Base-by-base conservation (phyloP, 1,284 basidiomycete species). In the Athelia sp. region DNA sequence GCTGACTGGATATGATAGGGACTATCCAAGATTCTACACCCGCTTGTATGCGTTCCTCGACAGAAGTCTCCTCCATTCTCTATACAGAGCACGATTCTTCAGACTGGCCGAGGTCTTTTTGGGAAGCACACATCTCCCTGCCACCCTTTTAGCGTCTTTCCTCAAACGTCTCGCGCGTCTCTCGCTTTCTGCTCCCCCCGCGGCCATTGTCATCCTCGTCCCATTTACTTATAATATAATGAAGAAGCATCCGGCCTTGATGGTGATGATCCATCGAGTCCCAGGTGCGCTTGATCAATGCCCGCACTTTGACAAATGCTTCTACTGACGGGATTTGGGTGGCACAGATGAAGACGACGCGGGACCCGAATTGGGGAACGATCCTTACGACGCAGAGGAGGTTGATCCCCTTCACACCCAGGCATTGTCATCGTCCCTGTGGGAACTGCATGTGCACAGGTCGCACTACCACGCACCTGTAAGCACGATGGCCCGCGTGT, bases 141-240 rank as follows among this genome's bases (percentile, higher is more conserved):
- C 90, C 0, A 81, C 87, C 2, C 76, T 99, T 24, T 78, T 99
- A 10, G 96, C 96, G 2, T 93, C 93, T 0, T 99, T 99, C 67
- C 77, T 96, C 58, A 99, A 99, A 68, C 85, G 93, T 3, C 77
- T 99, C 18, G 82, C 93, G 1, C 81, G 91, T 4, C 75, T 98
- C 2, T 87, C 91, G 4, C 78, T 99, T 11, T 75, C 74, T 34
- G 93, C 94, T 0, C 90, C 95, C 0, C 95, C 96, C 1, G 86
- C 93, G 2, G 96, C 91, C 1, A 85, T 95, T 31, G 81, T 99
- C 50, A 88, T 93, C 70, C 75, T 93, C 55, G 83, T 99, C 26
- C 94, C 97, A 0, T 93, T 99, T 68, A 84, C 87, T 9, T 99
- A 98, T 74, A 99, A 99, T 66, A 74, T 96, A 49, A 81, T 99